Percentiles rank a stretch among this genome's conserved stretches.
These are phyloP conservation scores for Syzygium aqueum DNA, from an alignment of 345 rosid species.

Conservation along the genomic window DNA sequence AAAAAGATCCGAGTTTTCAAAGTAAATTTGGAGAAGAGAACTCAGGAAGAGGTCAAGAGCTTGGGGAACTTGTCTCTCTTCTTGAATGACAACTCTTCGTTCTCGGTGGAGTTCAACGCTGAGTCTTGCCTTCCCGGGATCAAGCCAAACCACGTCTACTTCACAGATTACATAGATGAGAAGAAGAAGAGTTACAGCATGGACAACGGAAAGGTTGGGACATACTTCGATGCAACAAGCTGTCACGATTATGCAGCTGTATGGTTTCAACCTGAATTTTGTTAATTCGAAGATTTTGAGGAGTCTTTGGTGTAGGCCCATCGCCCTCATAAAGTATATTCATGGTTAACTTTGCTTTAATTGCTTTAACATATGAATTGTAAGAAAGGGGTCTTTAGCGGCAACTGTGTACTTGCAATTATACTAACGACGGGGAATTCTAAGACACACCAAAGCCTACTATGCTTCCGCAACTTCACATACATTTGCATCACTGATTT, in stretches of 20 bases:
- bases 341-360: background rate
- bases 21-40: background rate
- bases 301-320: background rate
- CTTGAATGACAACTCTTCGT: background rate
- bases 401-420: too few relatives aligned
- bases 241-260: background rate
- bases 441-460: background rate
- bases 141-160: background rate
- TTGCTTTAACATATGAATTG: background rate
- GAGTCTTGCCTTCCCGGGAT: background rate
- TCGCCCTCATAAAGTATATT: fast-evolving
- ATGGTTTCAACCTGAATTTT: background rate
- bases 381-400: background rate
- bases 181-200: background rate
- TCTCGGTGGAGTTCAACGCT: background rate
- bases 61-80: background rate
- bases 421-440: background rate
- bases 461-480: background rate
- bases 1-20: background rate
- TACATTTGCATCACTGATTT: background rate
- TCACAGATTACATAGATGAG: background rate
- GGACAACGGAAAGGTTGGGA: background rate
- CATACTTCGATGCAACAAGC: background rate
- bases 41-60: background rate
- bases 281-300: background rate